phyloP scores from a whole-genome alignment of 1,284 basidiomycete genomes.

The Ceratobasidium sp. region DNA sequence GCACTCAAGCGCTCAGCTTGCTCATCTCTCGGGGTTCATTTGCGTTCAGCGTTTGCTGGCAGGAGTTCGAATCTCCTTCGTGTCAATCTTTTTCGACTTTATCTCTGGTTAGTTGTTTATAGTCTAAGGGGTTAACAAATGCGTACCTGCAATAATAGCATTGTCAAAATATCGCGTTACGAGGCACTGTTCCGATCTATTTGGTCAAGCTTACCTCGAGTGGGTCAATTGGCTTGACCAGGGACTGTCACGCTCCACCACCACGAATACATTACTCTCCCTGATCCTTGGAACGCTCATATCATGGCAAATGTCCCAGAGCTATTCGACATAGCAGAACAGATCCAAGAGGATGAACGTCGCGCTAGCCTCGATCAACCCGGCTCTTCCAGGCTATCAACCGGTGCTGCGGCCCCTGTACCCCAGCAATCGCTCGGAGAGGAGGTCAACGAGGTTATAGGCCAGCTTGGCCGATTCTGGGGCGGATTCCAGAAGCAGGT shows the following conservation, averaged over 20 bases:
- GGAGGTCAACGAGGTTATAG: constrained; percentile 87
- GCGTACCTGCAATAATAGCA: too few species aligned
- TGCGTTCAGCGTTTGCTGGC: constrained; percentile 32
- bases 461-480: constrained; percentile 86
- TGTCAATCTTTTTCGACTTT: constrained; percentile 20
- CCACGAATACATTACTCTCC: background rate
- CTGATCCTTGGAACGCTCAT: background rate
- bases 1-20: constrained; percentile 36
- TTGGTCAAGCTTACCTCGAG: background rate
- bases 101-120: background rate
- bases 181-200: background rate
- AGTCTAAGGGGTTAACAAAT: too few species aligned
- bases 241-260: background rate
- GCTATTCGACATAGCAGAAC: constrained; percentile 37
- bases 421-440: constrained; percentile 77
- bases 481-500: constrained; percentile 90
- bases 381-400: constrained; percentile 45
- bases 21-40: constrained; percentile 34
- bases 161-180: background rate
- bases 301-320: constrained; percentile 40
- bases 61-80: constrained; percentile 40
- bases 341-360: constrained; percentile 39
- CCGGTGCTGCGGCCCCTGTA: constrained; percentile 50
- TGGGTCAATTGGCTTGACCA: constrained; percentile 9
- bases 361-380: constrained; percentile 43